Conservation (phyloP, 768 basidiomycete species). For the Termitomyces sp. region DNA sequence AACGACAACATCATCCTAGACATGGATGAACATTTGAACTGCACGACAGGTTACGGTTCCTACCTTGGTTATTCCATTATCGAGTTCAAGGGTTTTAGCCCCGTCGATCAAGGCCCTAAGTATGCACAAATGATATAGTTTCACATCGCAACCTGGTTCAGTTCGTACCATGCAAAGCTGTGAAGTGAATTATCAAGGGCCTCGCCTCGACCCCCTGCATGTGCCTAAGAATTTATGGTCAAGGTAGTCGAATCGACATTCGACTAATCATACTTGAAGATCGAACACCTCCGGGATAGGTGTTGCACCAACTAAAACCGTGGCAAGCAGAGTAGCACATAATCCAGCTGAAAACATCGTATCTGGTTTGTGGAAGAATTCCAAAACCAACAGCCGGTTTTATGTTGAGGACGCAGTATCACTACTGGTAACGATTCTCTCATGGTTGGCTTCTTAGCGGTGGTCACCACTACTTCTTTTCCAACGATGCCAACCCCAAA, state of each 20-base stretch:
- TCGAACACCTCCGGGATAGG: constrained; percentile 7
- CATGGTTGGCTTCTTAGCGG: background rate
- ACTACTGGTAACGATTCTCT: background rate
- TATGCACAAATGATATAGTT: background rate
- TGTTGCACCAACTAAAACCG: background rate
- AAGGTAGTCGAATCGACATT: background rate
- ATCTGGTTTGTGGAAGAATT: background rate
- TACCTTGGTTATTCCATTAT: constrained; percentile 74
- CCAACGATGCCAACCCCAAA: background rate
- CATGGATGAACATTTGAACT: background rate
- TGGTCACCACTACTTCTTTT: background rate
- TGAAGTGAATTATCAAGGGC: constrained; percentile 71
- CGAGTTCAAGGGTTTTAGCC: constrained; percentile 73
- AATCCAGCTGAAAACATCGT: constrained; percentile 7
- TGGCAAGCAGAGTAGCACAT: background rate
- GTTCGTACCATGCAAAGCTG: constrained; percentile 68
- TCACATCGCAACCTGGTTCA: background rate
- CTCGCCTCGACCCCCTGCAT: constrained; percentile 75
- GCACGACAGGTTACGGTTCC: constrained; percentile 2
- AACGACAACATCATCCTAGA: constrained; percentile 69
- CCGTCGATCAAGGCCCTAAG: constrained; percentile 72
- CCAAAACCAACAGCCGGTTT: background rate
- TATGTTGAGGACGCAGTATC: background rate
- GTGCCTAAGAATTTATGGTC: constrained; percentile 41
- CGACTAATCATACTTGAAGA: constrained; percentile 4